phyloP scores from a whole-genome alignment of 2,329 filamentous ascomycete species.

The Ascochyta fabae region DNA sequence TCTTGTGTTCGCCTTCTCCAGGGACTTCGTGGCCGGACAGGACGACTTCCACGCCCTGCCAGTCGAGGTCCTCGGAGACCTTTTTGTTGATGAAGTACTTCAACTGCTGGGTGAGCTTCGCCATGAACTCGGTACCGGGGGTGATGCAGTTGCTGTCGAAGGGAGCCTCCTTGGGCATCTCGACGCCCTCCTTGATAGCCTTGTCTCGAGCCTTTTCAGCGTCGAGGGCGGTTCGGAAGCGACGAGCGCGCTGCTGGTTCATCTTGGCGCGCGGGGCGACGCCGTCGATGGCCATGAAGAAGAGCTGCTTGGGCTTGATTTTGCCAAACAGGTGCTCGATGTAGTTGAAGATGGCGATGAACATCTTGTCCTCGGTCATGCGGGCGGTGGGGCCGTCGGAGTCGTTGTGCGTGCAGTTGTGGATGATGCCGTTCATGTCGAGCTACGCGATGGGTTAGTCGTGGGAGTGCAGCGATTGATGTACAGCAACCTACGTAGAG shows the following conservation, averaged over 20 bases:
- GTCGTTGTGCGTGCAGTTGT: constrained; percentile 99
- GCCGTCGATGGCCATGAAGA: constrained; percentile 99
- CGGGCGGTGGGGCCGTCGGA: constrained; percentile 90
- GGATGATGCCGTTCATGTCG: constrained; percentile 98
- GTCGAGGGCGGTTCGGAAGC: constrained; percentile 93
- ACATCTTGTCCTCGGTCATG: constrained; percentile 98
- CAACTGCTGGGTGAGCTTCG: constrained; percentile 88
- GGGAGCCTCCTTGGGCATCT: constrained; percentile 92
- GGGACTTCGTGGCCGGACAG: constrained; percentile 97
- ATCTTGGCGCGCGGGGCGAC: constrained; percentile 98
- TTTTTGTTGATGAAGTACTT: constrained; percentile 99
- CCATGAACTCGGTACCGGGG: constrained; percentile 97
- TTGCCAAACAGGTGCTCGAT: constrained; percentile 98
- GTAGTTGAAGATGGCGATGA: constrained; percentile 99
- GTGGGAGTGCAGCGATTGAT: neutral
- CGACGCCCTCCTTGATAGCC: constrained; percentile 84
- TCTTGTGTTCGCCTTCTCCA: constrained; percentile 98
- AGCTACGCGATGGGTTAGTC: constrained; percentile 57
- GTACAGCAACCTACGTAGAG: constrained; percentile 71
- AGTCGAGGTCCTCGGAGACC: constrained; percentile 93
- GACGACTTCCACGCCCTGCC: constrained; percentile 96
- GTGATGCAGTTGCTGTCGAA: constrained; percentile 99
- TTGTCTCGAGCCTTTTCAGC: constrained; percentile 89
- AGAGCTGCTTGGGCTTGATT: constrained; percentile 97
- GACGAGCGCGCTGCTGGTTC: constrained; percentile 96